Evolutionary conservation across 495 filamentous ascomycete species (phyloP).

Genomic region (Xylaria scruposa): DNA sequence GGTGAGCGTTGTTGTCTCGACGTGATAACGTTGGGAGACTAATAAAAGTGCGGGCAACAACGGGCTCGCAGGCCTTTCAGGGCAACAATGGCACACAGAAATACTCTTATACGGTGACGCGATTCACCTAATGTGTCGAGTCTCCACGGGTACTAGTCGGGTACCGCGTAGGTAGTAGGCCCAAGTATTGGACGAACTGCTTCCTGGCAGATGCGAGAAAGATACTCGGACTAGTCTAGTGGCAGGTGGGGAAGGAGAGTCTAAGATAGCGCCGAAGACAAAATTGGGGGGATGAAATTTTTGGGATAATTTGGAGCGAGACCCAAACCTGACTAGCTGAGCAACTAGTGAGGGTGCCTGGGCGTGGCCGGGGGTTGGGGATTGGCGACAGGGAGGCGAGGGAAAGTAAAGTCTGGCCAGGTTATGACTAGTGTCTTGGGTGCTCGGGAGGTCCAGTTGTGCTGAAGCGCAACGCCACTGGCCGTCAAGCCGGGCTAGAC

Average conservation of each 20-base stretch:
- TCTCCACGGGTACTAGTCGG: conserved; percentile 23
- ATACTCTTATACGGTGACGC: conserved; percentile 20
- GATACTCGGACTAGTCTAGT: conserved; percentile 27
- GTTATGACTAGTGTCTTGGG: conserved; percentile 27
- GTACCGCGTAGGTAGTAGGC: conserved; percentile 1
- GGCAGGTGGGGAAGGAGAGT: conserved; percentile 23
- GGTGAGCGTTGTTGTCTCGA: background rate
- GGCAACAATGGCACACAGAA: background rate
- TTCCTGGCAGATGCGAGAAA: conserved; percentile 19
- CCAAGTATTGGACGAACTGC: conserved; percentile 20
- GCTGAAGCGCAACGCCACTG: conserved; percentile 27
- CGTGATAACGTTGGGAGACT: background rate
- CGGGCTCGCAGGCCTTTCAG: background rate
- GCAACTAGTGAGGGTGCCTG: conserved; percentile 26
- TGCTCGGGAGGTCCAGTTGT: conserved; percentile 25
- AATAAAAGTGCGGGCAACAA: background rate
- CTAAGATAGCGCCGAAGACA: conserved; percentile 31
- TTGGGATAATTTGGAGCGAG: conserved; percentile 21
- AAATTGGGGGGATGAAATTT: conserved; percentile 22
- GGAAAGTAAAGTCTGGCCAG: conserved; percentile 22
- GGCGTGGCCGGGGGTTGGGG: conserved; percentile 22
- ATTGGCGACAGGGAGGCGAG: conserved; percentile 30
- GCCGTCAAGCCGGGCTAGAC: conserved; percentile 27
- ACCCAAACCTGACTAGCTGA: conserved; percentile 25
- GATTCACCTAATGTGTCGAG: conserved; percentile 16